Evolutionary conservation across 2,329 filamentous ascomycete genomes (phyloP), one percentile per base, ranked within the genome.

Genomic region (Pseudocercospora vitis): DNA sequence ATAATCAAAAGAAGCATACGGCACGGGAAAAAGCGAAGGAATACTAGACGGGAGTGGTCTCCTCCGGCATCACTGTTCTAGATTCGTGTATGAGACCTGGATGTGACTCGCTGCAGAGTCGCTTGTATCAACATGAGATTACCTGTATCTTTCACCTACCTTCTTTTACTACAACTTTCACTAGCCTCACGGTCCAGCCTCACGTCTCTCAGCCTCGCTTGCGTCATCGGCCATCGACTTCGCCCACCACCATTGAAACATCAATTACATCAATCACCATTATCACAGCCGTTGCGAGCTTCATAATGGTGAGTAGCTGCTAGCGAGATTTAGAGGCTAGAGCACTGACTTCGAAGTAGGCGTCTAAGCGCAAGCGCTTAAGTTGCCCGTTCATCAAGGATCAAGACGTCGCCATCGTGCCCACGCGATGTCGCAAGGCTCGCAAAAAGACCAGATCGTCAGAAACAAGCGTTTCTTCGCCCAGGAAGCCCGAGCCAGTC

Each of bases 71-170:
- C 37, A 21, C 37, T 42, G 37, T 42, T 26, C 16, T 42, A 42
- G 21, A 21, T 42, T 12, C n/a, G n/a, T 42, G 37, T 42, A 42
- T 26, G 21, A 42, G 37, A 42, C 18, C 37, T 23, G 21, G n/a
- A 14, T 45, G 42, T 45, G 42, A 24, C 42, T 45, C 42, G 24
- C 42, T 28, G 42, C 24, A 45, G 42, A 45, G 42, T 24, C 29
- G 42, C 42, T 45, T 45, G 42, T 45, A 45, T 45, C 24, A 45
- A 16, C 28, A 24, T 9, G 26, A 24, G 29, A 31, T 29, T 45
- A 45, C 24, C 42, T 29, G 42, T 42, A 21, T 29, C 26, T 29
- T 29, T 6, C 26, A 29, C n/a, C n/a, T n/a, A n/a, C n/a, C n/a
- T n/a, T n/a, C n/a, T n/a, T n/a, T n/a, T n/a, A n/a, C n/a, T n/a